Base-by-base conservation (phyloP, 257 asterid genomes). In the Lavandula angustifolia region DNA sequence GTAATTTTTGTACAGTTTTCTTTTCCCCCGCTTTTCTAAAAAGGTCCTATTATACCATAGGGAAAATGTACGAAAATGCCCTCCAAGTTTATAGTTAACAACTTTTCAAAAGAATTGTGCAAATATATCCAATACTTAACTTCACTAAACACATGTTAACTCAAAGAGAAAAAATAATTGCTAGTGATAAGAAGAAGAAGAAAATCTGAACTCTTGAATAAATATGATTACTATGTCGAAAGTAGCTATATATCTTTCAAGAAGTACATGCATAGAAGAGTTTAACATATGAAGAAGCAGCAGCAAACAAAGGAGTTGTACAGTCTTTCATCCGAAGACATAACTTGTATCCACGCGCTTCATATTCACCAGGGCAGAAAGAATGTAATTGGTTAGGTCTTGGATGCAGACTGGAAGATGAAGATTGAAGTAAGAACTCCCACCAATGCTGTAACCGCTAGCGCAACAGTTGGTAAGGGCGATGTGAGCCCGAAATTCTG, bases 321-420 rank as follows among this genome's bases (percentile, higher is more conserved):
- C n/a, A n/a, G n/a, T n/a, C n/a, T n/a, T n/a, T n/a, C n/a, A n/a
- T n/a, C n/a, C n/a, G n/a, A n/a, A n/a, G n/a, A n/a, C n/a, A n/a
- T n/a, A n/a, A n/a, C n/a, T n/a, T n/a, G n/a, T n/a, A n/a, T n/a
- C n/a, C n/a, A n/a, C n/a, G n/a, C n/a, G n/a, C n/a, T n/a, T n/a
- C n/a, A n/a, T n/a, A n/a, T n/a, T n/a, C 4, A 27, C n/a, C 37
- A 11, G 2, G 11, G 22, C 3, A 12, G 12, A 32, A 11, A 34
- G 17, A 6, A 41, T 10, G 32, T 41, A 44, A 38, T 55, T 32
- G 54, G 75, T 84, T 78, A 91, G 12, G 43, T 84, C 78, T 80
- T 70, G 57, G 95, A 86, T 29, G 94, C 91, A 48, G 98, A 91
- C 66, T 91, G 96, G 84, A 91, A 88, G 76, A 91, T 91, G 83